These are phyloP conservation scores for Phialophora tarda DNA, from an alignment of 2,329 filamentous ascomycete genomes.

Conservation along the genomic window DNA sequence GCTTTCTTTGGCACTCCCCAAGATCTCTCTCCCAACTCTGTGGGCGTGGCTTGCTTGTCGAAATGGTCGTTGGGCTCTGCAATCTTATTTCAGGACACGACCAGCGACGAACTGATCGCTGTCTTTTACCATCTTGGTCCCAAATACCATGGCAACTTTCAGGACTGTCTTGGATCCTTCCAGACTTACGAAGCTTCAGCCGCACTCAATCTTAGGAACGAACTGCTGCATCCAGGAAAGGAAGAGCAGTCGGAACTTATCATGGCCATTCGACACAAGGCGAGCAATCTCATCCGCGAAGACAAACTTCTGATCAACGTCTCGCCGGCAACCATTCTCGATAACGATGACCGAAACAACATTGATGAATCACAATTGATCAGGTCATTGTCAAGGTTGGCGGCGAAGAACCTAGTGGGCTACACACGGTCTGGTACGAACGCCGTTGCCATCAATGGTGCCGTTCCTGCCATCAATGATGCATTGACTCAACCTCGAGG, in stretches of 20 bases:
- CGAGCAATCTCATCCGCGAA: conserved; percentile 80
- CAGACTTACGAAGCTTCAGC: conserved; percentile 96
- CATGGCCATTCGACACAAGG: conserved; percentile 82
- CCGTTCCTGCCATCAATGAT: conserved; percentile 84
- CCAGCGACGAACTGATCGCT: conserved; percentile 89
- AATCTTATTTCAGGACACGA: conserved; percentile 81
- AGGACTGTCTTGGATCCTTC: conserved; percentile 93
- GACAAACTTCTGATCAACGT: conserved; percentile 81
- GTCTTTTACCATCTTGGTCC: conserved; percentile 90
- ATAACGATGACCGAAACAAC: conserved; percentile 76
- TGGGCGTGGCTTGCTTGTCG: conserved; percentile 73
- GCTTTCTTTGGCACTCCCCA: conserved; percentile 92
- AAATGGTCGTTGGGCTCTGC: conserved; percentile 90
- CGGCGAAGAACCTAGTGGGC: conserved; percentile 70
- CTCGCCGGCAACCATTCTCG: conserved; percentile 77
- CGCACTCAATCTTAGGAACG: conserved; percentile 86
- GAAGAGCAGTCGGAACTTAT: conserved; percentile 92
- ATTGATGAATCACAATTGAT: conserved; percentile 75
- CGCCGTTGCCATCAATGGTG: conserved; percentile 83
- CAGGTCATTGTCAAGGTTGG: conserved; percentile 74
- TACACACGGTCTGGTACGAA: conserved; percentile 75
- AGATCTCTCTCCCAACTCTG: conserved; percentile 75
- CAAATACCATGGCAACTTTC: conserved; percentile 92
- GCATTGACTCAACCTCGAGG: conserved; percentile 82
- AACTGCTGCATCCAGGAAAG: conserved; percentile 85